Base-by-base conservation (phyloP, 2,329 filamentous ascomycete species). In the Calonectria leucothoes region DNA sequence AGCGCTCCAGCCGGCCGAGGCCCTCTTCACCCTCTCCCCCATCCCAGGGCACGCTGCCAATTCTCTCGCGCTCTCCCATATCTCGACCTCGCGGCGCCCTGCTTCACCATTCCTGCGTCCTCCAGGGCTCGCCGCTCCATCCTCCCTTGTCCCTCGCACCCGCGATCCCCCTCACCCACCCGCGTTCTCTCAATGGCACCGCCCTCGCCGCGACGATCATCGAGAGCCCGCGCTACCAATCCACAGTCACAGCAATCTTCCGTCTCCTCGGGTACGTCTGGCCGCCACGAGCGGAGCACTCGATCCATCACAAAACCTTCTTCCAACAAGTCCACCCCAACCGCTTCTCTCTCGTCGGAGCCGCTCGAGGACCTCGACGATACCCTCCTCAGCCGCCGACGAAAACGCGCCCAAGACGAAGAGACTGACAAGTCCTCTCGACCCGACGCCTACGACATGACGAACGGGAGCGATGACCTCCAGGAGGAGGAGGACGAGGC, bases 401-500 rank as follows among this genome's bases (percentile, higher is more conserved):
- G 94, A 84, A 95, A 94, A 82, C 95, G 95, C 83, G 92, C 91
- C 76, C 92, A 90, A 82, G 89, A 90, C 78, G 89, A 94, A 82
- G 93, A 90, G 6, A 84, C 83, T 74, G 89, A 90, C 67, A 88
- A 87, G 73, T 77, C 81, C 20, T 77, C 82, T 45, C 84, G 86
- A 45, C 81, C 81, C 31, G 88, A 89, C 72, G 82, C 83, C 39
- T 82, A 85, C 75, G 87, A 88, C 59, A 91, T 91, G 88, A 83
- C 82, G 52, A 91, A 93, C 83, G 93, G 93, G 76, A 90, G 89
- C 73, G 92, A 92, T 75, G 93, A 95, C 70, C 90, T 93, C 63
- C 94, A 95, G 73, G 84, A 86, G 66, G 94, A 94, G 81, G 95
- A 98, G 83, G 96, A 98, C 82, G 97, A 98, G 87, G 92, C 97